Percentiles rank a stretch among this genome's conserved stretches.
These are phyloP conservation scores for Candida maltosa DNA, from an alignment of 805 yeast genomes.

Conservation along the genomic window DNA sequence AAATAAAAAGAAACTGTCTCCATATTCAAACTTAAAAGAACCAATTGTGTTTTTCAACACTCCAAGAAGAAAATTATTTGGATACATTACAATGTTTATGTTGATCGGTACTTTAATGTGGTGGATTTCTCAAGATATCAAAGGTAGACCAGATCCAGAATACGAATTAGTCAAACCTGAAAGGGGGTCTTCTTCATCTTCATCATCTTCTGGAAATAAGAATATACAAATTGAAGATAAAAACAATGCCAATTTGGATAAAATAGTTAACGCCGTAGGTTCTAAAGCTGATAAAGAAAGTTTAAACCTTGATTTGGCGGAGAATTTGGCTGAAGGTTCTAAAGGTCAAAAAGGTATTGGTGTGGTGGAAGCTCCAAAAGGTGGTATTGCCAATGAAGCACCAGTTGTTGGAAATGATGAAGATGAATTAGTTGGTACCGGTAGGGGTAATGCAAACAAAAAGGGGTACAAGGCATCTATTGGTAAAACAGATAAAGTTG, in stretches of 20 bases:
- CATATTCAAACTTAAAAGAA: constrained; percentile 27
- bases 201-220: not conserved
- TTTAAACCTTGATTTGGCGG: constrained; percentile 34
- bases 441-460: constrained; percentile 10
- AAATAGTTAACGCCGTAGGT: constrained; percentile 27
- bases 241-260: constrained; percentile 15
- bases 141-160: constrained; percentile 20
- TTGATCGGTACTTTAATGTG: constrained; percentile 33
- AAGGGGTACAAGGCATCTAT: constrained; percentile 2
- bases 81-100: constrained; percentile 33
- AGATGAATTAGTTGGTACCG: constrained; percentile 21
- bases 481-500: not conserved
- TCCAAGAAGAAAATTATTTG: constrained; percentile 35
- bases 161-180: constrained; percentile 24
- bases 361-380: constrained; percentile 43
- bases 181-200: no score
- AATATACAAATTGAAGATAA: constrained; percentile 6
- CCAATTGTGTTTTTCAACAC: constrained; percentile 30
- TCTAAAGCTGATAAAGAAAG: constrained; percentile 30
- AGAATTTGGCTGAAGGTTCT: constrained; percentile 34
- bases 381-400: constrained; percentile 45
- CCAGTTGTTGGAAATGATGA: constrained; percentile 41
- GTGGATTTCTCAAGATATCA: constrained; percentile 35
- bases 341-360: constrained; percentile 39
- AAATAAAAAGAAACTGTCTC: constrained; percentile 28